A percentile compares a stretch with the other conserved stretches of the same genome.
Evolutionary conservation across 805 yeast genomes (phyloP).

Genomic region (Zygosaccharomyces bailii): DNA sequence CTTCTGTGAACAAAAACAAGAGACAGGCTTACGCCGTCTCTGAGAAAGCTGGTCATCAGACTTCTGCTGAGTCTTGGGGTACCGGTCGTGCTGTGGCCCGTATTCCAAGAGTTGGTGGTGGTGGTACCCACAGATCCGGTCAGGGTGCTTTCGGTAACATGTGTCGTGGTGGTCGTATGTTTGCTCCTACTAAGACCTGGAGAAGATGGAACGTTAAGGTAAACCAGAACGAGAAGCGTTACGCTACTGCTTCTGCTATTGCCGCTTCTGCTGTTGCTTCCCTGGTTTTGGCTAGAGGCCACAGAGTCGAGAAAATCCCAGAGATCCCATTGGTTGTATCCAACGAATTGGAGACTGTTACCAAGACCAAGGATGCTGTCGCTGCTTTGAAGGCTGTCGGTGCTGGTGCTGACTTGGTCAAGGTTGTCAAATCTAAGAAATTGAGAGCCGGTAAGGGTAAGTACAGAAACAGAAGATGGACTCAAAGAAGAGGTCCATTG

Average conservation of each 20-base stretch:
- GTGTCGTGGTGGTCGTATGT: slow-evolving; percentile 99
- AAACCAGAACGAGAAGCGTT: slow-evolving; percentile 99
- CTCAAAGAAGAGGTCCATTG: slow-evolving; percentile 99
- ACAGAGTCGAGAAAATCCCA: slow-evolving; percentile 97
- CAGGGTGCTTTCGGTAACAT: slow-evolving; percentile 99
- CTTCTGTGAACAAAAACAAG: slow-evolving; percentile 99
- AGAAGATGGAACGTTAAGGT: slow-evolving; percentile 99
- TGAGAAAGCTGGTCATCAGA: slow-evolving; percentile 99
- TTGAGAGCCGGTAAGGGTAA: slow-evolving; percentile 99
- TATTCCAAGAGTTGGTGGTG: slow-evolving; percentile 99
- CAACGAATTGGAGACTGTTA: slow-evolving; percentile 84
- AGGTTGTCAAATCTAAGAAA: slow-evolving; percentile 98
- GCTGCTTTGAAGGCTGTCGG: slow-evolving; percentile 97
- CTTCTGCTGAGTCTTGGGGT: slow-evolving; percentile 99
- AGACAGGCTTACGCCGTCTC: slow-evolving; percentile 99
- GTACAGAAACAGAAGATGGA: slow-evolving; percentile 98
- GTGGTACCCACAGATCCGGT: slow-evolving; percentile 99
- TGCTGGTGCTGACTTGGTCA: slow-evolving; percentile 97
- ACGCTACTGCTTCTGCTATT: slow-evolving; percentile 99
- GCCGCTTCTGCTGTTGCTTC: slow-evolving; percentile 99
- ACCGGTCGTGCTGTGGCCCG: slow-evolving; percentile 99
- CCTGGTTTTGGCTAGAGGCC: slow-evolving; percentile 98
- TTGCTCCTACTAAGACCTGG: slow-evolving; percentile 99
- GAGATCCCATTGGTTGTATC: slow-evolving; percentile 98
- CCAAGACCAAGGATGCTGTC: slow-evolving; percentile 98